A percentile compares a stretch with the other conserved stretches of the same genome.
phyloP scores from a whole-genome alignment of 768 basidiomycete species.

The Suillus lakei region DNA sequence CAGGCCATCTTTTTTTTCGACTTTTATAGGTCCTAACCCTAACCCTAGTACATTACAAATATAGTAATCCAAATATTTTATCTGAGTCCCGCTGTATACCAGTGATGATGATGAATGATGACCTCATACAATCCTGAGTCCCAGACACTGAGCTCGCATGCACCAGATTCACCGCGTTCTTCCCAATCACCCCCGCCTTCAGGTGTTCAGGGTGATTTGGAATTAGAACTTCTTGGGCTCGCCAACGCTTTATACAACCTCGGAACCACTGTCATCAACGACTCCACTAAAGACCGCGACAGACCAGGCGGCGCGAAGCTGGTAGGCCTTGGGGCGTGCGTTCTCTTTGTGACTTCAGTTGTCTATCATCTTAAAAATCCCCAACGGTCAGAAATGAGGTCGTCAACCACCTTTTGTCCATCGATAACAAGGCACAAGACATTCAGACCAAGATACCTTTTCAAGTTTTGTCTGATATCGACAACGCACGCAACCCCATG shows the following conservation, averaged over 20 bases:
- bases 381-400: conserved; percentile 66
- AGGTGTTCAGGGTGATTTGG: conserved; percentile 74
- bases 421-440: conserved; percentile 72
- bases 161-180: conserved; percentile 62
- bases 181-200: conserved; percentile 75
- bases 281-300: conserved; percentile 80
- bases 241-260: conserved; percentile 81
- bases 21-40: conserved; percentile 28
- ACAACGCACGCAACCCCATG: conserved; percentile 82
- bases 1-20: conserved; percentile 30
- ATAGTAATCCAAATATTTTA: background rate
- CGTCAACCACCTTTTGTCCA: conserved; percentile 62
- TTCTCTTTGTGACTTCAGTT: conserved; percentile 14
- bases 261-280: conserved; percentile 82
- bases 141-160: conserved; percentile 16
- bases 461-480: conserved; percentile 79
- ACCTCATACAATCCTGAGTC: conserved; percentile 7
- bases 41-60: conserved; percentile 28
- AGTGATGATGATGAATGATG: too few relatives aligned
- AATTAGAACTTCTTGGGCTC: conserved; percentile 75
- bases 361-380: conserved; percentile 9
- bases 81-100: too few relatives aligned
- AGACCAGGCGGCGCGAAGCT: conserved; percentile 73
- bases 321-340: conserved; percentile 78
- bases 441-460: conserved; percentile 70